Base-by-base conservation (phyloP, 768 basidiomycete genomes). In the Lepiota brunneoincarnata region DNA sequence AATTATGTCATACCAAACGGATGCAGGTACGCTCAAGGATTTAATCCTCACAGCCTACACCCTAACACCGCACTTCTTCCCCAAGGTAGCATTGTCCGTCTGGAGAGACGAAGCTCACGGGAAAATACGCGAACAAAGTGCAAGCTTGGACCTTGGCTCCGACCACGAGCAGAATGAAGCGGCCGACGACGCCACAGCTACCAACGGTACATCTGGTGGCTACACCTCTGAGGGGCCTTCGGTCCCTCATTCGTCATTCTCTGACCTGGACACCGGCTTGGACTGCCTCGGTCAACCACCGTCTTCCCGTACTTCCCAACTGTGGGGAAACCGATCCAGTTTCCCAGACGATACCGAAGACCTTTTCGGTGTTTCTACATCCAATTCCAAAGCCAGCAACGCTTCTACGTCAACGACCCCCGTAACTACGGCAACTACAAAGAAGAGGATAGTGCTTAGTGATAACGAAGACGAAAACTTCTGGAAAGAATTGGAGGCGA, bases 1-100 rank as follows among this genome's bases (percentile, higher is more conserved):
- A 87, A 61, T 68, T 97, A 10, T 97, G 92, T 64, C 89, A 90
- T 60, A 86, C 89, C 5, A 83, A 84, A 47, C 81, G 89, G 12
- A 89, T 98, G 86, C 80, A 88, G 70, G 96, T 97, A 64, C 57
- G 82, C 14, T 18, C 12, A 24, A 23, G 31, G 17, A 20, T 46
- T 42, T 28, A 14, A n/a, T 6, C 18, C 41, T 38, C 36, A 7
- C 4, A 12, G 9, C 38, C 31, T 39, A 3, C 11, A 9, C 31
- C 31, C 26, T 55, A 21, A 48, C 31, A 15, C 18, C 55, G 60
- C 21, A 56, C 12, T 34, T 7, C 1, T 17, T 44, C 44, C 49
- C 37, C 24, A 39, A 91, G 89, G 83, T 86, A 21, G 76, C 82
- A 17, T 65, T 92, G 20, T 81, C 85, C n/a, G 82, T 84, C 17